These are phyloP conservation scores for Earliella scabrosa DNA, from an alignment of 1,284 basidiomycete genomes.

Conservation along the genomic window DNA sequence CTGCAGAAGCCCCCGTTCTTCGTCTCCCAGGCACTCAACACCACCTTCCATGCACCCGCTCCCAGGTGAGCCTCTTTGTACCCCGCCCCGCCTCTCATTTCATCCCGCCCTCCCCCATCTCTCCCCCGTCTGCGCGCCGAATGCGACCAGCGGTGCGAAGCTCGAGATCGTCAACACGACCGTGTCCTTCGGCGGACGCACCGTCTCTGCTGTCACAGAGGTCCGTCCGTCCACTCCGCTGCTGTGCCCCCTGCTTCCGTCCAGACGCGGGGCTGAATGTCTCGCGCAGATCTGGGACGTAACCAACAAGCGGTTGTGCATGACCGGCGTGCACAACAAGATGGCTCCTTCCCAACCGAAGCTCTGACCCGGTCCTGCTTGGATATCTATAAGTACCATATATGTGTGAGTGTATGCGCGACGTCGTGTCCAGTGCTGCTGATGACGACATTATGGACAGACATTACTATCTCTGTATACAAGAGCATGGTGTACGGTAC, in stretches of 20 bases:
- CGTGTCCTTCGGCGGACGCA: constrained; percentile 7
- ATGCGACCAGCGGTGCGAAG: constrained; percentile 8
- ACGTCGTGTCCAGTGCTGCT: too few relatives aligned
- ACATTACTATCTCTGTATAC: too few relatives aligned
- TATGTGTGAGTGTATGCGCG: too few relatives aligned
- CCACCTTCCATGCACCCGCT: constrained; percentile 19
- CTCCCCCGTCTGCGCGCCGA: too few relatives aligned
- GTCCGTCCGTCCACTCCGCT: background rate
- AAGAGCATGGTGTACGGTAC: too few relatives aligned
- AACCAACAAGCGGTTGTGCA: constrained; percentile 4
- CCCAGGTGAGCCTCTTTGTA: constrained; percentile 7
- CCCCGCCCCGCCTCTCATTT: background rate
- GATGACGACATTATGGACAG: too few relatives aligned
- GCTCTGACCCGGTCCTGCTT: too few relatives aligned
- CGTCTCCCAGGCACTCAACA: constrained; percentile 15
- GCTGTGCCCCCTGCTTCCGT: background rate
- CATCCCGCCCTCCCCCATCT: background rate
- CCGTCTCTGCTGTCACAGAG: constrained; percentile 8
- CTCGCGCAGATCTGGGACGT: constrained; percentile 5
- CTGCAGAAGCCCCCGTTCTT: background rate
- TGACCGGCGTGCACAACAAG: constrained; percentile 9
- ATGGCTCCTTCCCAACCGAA: constrained; percentile 4
- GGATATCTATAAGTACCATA: too few relatives aligned
- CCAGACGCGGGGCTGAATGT: background rate
- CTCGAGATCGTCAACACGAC: constrained; percentile 13